Base-by-base conservation (phyloP, 2,329 filamentous ascomycete genomes). In the Hymenoscyphus albidus region DNA sequence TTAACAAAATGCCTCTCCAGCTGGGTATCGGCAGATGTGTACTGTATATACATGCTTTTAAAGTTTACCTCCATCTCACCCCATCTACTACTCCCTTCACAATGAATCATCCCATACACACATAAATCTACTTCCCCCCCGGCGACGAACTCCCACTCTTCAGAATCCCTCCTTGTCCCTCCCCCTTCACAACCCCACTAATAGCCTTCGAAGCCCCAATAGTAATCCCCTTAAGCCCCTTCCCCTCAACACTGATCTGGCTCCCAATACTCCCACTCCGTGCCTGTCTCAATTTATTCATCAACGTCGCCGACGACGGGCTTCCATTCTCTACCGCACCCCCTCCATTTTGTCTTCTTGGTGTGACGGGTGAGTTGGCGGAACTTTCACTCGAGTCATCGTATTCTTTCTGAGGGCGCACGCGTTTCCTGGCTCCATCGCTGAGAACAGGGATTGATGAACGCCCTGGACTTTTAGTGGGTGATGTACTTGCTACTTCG, bases 241-340 rank as follows among this genome's bases (percentile, higher is more conserved):
- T 65, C 13, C 62, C 67, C 4, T 68, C 69, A 62, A 74, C 73
- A 64, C 65, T 73, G 14, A 74, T 62, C 51, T 68, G 68, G 60
- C 71, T 73, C 0, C 71, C 71, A 27, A 70, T 69, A 68, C 70
- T 73, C 13, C 63, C 66, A 59, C 64, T 72, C 62, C 67, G 68
- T 61, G 44, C 64, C 16, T 60, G 12, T 18, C 62, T 62, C 13
- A 59, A 31, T 44, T 64, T 66, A 22, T 62, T 64, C 2, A 42
- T 59, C 3, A 64, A 13, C 14, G 22, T 44, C 5, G 35, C 31
- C 9, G 42, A 48, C 14, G 22, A 65, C 5, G 62, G 59, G 39
- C 63, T 66, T 2, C 51, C 57, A 69, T 62, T 65, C 64, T 67
- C 57, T n/a, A 42, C 18, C 5, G 62, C 61, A 5, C 62, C 63